Evolutionary conservation across 352 stramenopile genomes (phyloP).

Genomic region (Phytophthora sp.): DNA sequence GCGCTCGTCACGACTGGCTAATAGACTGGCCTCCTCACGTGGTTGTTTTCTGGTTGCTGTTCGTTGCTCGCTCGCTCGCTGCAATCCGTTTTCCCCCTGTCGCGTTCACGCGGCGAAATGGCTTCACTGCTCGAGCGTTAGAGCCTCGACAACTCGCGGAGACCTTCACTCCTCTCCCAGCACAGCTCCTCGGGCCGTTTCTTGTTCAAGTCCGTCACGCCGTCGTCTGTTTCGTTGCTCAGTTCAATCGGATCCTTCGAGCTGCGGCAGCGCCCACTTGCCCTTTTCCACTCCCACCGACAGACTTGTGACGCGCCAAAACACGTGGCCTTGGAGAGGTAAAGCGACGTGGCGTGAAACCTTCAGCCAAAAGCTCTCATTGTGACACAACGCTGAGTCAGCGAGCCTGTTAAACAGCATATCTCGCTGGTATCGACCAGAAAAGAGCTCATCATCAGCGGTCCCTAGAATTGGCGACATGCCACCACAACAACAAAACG

Average conservation of each 20-base stretch:
- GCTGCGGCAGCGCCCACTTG: slow-evolving; percentile 1
- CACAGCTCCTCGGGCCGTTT: slow-evolving; percentile 32
- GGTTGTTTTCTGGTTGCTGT: slow-evolving; percentile 37
- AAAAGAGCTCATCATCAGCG: neutral
- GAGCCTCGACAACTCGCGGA: slow-evolving; percentile 31
- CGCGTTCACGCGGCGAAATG: slow-evolving; percentile 40
- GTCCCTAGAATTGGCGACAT: slow-evolving; percentile 11
- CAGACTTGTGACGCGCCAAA: slow-evolving; percentile 29
- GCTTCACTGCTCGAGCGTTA: slow-evolving; percentile 27
- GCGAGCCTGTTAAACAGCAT: slow-evolving; percentile 38
- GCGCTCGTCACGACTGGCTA: slow-evolving; percentile 25
- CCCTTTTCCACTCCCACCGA: slow-evolving; percentile 35
- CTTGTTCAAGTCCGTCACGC: slow-evolving; percentile 36
- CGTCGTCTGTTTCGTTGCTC: slow-evolving; percentile 37
- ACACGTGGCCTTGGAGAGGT: slow-evolving; percentile 26
- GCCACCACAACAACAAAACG: slow-evolving; percentile 11
- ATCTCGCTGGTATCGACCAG: slow-evolving; percentile 20
- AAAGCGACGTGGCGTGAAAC: slow-evolving; percentile 34
- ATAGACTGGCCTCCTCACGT: slow-evolving; percentile 19
- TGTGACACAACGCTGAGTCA: slow-evolving; percentile 27
- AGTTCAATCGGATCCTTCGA: slow-evolving; percentile 22
- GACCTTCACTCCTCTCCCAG: slow-evolving; percentile 27
- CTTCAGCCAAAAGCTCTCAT: no score
- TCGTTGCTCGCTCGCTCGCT: slow-evolving; percentile 25
- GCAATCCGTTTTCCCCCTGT: slow-evolving; percentile 36